A percentile compares a stretch with the other conserved stretches of the same genome.
These are phyloP conservation scores for Carpinus viminea DNA, from an alignment of 306 rosid genomes.

Conservation along the genomic window DNA sequence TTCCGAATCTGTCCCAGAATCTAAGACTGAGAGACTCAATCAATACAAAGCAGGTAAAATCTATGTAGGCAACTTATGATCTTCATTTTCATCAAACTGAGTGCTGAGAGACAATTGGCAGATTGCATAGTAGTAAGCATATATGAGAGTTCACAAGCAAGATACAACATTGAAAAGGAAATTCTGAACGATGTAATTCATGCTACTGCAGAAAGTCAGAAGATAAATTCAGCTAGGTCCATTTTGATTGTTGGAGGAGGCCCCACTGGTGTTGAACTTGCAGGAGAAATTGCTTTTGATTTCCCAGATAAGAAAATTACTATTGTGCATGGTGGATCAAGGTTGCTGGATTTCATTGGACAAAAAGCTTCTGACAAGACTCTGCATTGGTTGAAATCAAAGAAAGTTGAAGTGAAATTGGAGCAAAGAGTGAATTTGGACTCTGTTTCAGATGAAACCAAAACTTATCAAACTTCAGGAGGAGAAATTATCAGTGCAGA, in stretches of 20 bases:
- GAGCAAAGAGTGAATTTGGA: conserved; percentile 48
- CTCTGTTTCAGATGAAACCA: conserved; percentile 33
- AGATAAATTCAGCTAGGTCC: conserved; percentile 63
- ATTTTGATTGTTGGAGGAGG: conserved; percentile 90
- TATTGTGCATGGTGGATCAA: conserved; percentile 64
- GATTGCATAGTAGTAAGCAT: no score
- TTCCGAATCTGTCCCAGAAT: conserved; percentile 48
- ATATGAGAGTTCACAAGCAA: not conserved
- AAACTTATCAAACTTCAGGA: conserved; percentile 47
- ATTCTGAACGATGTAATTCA: conserved; percentile 20
- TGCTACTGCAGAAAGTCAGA: conserved; percentile 53
- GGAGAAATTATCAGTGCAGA: conserved; percentile 68
- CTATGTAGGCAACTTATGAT: not conserved
- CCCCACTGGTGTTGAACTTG: conserved; percentile 86
- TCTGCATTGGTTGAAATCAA: conserved; percentile 55
- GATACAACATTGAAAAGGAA: not conserved
- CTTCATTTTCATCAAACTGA: not conserved
- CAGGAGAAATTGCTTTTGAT: conserved; percentile 78
- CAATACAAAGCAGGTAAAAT: conserved; percentile 55
- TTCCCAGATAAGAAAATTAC: conserved; percentile 63
- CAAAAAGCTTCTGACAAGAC: conserved; percentile 61
- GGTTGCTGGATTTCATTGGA: conserved; percentile 78
- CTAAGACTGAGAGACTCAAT: conserved; percentile 46
- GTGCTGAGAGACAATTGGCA: not conserved
- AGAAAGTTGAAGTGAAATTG: conserved; percentile 60